These are phyloP conservation scores for Brettanomyces bruxellensis DNA, from an alignment of 805 yeast species.

Conservation along the genomic window DNA sequence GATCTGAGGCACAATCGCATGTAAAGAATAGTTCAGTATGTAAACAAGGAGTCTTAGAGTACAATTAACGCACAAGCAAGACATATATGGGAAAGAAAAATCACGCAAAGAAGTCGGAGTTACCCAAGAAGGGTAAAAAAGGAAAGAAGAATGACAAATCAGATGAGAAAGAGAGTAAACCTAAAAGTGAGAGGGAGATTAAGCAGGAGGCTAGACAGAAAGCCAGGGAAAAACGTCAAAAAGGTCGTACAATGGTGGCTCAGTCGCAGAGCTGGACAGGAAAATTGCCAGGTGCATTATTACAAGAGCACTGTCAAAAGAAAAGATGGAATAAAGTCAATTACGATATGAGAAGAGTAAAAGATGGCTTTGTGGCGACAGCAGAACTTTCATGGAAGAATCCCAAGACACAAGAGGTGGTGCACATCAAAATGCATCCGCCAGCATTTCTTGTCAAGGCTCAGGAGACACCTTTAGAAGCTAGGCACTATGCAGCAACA, in stretches of 20 bases:
- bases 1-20: too few species aligned
- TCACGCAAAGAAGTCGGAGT: slow-evolving; percentile 1
- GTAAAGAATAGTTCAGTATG: background rate
- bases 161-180: background rate
- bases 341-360: slow-evolving; percentile 51
- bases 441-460: slow-evolving; percentile 43
- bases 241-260: slow-evolving; percentile 41
- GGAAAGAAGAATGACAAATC: slow-evolving; percentile 6
- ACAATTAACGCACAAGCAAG: background rate
- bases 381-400: slow-evolving; percentile 63
- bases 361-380: slow-evolving; percentile 52
- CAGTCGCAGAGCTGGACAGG: slow-evolving; percentile 89
- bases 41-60: background rate
- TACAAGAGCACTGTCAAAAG: slow-evolving; percentile 83
- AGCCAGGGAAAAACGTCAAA: slow-evolving; percentile 5
- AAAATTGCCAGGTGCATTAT: slow-evolving; percentile 75
- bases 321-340: slow-evolving; percentile 83
- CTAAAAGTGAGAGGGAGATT: slow-evolving; percentile 3
- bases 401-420: slow-evolving; percentile 68
- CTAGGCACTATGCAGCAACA: slow-evolving; percentile 86
- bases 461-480: slow-evolving; percentile 79
- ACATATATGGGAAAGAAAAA: slow-evolving; percentile 12
- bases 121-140: slow-evolving; percentile 6
- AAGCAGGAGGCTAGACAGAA: background rate
- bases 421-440: slow-evolving; percentile 48